phyloP scores from a whole-genome alignment of 108 stramenopile species.

The Cylindrotheca fusiformis region DNA sequence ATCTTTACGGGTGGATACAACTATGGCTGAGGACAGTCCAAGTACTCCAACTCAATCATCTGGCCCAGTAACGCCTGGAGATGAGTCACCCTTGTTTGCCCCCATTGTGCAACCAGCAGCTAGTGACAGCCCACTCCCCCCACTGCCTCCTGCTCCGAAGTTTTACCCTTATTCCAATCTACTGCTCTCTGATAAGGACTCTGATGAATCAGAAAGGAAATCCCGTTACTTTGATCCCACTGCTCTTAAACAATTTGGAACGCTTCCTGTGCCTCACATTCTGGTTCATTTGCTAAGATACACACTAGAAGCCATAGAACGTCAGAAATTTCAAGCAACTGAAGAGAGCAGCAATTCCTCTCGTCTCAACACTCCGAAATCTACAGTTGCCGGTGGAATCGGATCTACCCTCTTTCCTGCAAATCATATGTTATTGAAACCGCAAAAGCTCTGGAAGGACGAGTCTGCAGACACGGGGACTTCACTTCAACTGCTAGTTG shows the following conservation, averaged over 20 bases:
- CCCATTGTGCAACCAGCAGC: background rate
- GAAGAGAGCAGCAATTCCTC: background rate
- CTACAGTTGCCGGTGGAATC: constrained; percentile 32
- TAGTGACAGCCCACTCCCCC: constrained; percentile 31
- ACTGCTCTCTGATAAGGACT: constrained; percentile 5
- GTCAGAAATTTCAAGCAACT: constrained; percentile 11
- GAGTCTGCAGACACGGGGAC: constrained; percentile 10
- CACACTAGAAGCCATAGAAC: constrained; percentile 36
- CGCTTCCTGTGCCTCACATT: constrained; percentile 62
- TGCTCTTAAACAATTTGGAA: constrained; percentile 54
- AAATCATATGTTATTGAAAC: constrained; percentile 15
- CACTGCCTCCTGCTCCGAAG: constrained; percentile 27
- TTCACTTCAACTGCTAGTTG: constrained; percentile 40
- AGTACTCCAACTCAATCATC: background rate
- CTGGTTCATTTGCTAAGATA: constrained; percentile 54
- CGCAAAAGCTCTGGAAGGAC: constrained; percentile 5
- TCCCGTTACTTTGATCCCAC: constrained; percentile 60
- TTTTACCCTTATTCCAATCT: constrained; percentile 21
- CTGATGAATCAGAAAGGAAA: constrained; percentile 13
- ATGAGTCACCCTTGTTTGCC: constrained; percentile 1
- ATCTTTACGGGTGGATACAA: constrained; percentile 6
- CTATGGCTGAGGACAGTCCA: background rate
- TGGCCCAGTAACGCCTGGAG: constrained; percentile 11
- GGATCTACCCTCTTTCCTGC: constrained; percentile 31
- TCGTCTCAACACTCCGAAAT: background rate